phyloP scores from a whole-genome alignment of 495 filamentous ascomycete genomes.

The Cladorrhinum samala region DNA sequence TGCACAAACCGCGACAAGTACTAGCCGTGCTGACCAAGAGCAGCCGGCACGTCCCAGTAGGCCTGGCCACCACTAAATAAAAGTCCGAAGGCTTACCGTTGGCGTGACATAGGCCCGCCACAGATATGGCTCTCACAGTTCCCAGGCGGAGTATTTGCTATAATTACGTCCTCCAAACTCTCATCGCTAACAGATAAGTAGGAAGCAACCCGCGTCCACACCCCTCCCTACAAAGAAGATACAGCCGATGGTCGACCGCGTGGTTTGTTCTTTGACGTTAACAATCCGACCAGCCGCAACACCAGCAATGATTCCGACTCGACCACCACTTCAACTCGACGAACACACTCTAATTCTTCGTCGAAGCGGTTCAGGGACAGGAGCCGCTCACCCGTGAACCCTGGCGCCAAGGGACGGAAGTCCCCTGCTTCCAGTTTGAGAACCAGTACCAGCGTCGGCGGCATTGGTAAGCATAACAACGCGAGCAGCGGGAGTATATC shows the following conservation, averaged over 20 bases:
- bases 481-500: background rate
- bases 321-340: constrained; percentile 5
- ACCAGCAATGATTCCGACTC: constrained; percentile 4
- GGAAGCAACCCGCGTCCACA: constrained; percentile 43
- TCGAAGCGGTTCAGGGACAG: background rate
- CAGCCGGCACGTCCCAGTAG: background rate
- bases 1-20: background rate
- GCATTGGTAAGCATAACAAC: background rate
- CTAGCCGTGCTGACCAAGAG: background rate
- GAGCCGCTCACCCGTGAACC: background rate
- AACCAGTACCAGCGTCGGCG: background rate
- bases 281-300: constrained; percentile 4
- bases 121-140: constrained; percentile 15
- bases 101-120: background rate
- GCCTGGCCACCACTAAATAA: background rate
- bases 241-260: constrained; percentile 26
- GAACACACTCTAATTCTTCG: background rate
- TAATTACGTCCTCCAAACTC: too few relatives aligned
- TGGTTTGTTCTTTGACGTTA: constrained; percentile 47
- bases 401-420: background rate
- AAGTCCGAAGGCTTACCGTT: background rate
- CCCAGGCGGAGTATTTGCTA: constrained; percentile 17
- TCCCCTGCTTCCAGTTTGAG: background rate
- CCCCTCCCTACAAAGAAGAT: constrained; percentile 38
- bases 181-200: constrained; percentile 18